Base-by-base conservation (phyloP, 2,329 filamentous ascomycete species). In the Colletotrichum sp. region DNA sequence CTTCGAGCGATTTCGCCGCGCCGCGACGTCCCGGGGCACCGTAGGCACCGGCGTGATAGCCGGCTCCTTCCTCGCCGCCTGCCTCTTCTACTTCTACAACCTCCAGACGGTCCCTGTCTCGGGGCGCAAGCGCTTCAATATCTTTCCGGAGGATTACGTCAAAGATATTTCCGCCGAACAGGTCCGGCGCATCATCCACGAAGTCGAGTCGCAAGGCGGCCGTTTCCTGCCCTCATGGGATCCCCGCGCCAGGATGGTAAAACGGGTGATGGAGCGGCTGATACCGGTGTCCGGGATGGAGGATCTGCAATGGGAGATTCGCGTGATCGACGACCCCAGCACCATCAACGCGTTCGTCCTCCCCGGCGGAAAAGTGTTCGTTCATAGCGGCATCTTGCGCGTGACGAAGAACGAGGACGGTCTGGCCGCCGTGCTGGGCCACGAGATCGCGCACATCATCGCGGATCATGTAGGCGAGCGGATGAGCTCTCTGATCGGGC, bases 361-460 rank as follows among this genome's bases (percentile, higher is more conserved):
- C 8, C 94, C 95, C 0, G 94, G 92, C 6, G 94, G 94, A 28
- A 95, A 96, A 80, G 94, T 96, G 1, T 96, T 96, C 81, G 94
- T 96, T 3, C 94, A 92, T 81, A 93, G 91, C 77, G 94, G 95
- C 49, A 92, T 96, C 36, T 84, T 96, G 70, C 88, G 89, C n/a
- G 85, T 95, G 26, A 93, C 93, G 75, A 82, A 88, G 68, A 92
- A 87, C 79, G 93, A 95, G 72, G 90, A 93, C 81, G 93, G 92
- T 5, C 87, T 96, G 30, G 95, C 95, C 6, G 92, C 94, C 2
- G 93, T 96, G 4, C 87, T 96, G 16, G 93, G 94, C 16, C 95
- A 96, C 84, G 95, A 96, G 85, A 95, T 96, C 76, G 93, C 94
- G 21, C 95, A 96, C 82, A 94, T 93, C 77, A 89, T 95, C 18